A percentile compares a stretch with the other conserved stretches of the same genome.
These are phyloP conservation scores for Boletellus ananas DNA, from an alignment of 768 basidiomycete species.

Conservation along the genomic window DNA sequence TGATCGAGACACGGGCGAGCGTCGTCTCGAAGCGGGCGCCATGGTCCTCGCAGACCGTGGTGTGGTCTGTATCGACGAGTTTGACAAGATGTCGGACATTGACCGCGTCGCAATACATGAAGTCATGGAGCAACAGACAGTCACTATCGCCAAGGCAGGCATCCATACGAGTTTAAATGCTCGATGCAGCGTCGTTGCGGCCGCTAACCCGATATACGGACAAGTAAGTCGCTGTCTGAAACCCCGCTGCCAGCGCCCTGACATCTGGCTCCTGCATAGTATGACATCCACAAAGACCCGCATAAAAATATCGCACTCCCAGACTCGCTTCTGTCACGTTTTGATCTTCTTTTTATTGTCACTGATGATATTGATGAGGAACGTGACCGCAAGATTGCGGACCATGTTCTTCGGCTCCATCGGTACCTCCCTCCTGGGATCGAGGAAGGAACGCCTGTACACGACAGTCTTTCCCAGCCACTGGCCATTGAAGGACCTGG, in stretches of 20 bases:
- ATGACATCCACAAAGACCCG: slow-evolving; percentile 99
- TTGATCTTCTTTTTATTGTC: slow-evolving; percentile 96
- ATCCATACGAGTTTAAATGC: slow-evolving; percentile 99
- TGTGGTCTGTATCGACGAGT: slow-evolving; percentile 99
- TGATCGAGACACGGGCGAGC: slow-evolving; percentile 96
- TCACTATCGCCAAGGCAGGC: slow-evolving; percentile 98
- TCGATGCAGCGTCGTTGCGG: slow-evolving; percentile 94
- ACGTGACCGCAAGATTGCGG: slow-evolving; percentile 90
- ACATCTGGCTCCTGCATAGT: slow-evolving; percentile 45
- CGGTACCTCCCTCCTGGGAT: slow-evolving; percentile 94
- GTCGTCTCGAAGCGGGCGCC: slow-evolving; percentile 94
- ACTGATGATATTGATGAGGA: slow-evolving; percentile 97
- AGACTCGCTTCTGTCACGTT: slow-evolving; percentile 96
- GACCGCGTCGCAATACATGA: slow-evolving; percentile 99
- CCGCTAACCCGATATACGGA: slow-evolving; percentile 98
- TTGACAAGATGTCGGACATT: slow-evolving; percentile 99
- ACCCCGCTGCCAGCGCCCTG: slow-evolving; percentile 2
- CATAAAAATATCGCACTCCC: slow-evolving; percentile 98
- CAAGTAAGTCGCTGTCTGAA: slow-evolving; percentile 53
- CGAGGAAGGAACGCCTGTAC: slow-evolving; percentile 90
- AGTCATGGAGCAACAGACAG: slow-evolving; percentile 99
- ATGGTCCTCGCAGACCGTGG: slow-evolving; percentile 99
- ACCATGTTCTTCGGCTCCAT: slow-evolving; percentile 97
- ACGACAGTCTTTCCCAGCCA: slow-evolving; percentile 84
- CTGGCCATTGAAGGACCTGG: slow-evolving; percentile 81